Evolutionary conservation across 2,329 filamentous ascomycete genomes (phyloP).

Genomic region (Blumeriella jaapii): DNA sequence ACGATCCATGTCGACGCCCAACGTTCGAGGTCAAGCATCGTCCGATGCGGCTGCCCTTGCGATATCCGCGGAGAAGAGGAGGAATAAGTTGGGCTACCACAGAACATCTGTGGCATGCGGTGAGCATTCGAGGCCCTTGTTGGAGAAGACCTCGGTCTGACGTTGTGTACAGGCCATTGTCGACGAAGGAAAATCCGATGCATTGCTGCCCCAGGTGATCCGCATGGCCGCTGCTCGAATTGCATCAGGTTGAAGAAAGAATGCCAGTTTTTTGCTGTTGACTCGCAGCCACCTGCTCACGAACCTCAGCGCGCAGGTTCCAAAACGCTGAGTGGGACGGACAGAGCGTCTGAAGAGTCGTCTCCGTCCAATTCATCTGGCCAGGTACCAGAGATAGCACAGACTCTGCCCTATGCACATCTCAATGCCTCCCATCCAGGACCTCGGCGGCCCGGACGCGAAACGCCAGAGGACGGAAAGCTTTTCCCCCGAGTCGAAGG

Average conservation of each 20-base stretch:
- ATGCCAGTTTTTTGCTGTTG: slow-evolving; percentile 84
- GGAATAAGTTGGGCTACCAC: slow-evolving; percentile 93
- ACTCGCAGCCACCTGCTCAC: slow-evolving; percentile 53
- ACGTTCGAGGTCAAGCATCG: slow-evolving; percentile 32
- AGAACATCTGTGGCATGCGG: slow-evolving; percentile 90
- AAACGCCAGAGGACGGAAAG: slow-evolving; percentile 29
- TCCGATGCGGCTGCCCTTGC: slow-evolving; percentile 25
- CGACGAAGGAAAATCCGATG: slow-evolving; percentile 90
- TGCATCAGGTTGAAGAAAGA: slow-evolving; percentile 92
- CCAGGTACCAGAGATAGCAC: slow-evolving; percentile 31
- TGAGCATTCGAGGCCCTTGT: slow-evolving; percentile 40
- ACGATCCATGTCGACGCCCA: slow-evolving; percentile 39
- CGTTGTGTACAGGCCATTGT: slow-evolving; percentile 61
- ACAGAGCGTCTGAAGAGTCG: slow-evolving; percentile 34
- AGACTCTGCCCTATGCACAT: slow-evolving; percentile 32
- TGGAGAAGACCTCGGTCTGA: not conserved
- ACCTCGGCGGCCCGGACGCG: slow-evolving; percentile 33
- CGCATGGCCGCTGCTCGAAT: slow-evolving; percentile 71
- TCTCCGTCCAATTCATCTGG: slow-evolving; percentile 36
- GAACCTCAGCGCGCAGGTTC: slow-evolving; percentile 31
- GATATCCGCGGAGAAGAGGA: slow-evolving; percentile 48
- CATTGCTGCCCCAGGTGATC: slow-evolving; percentile 61
- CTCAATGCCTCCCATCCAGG: slow-evolving; percentile 35
- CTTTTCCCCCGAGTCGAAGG: slow-evolving; percentile 27
- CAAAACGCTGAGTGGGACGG: slow-evolving; percentile 28